Base-by-base conservation (phyloP, 139 green algal species). In the Tetradesmus obliquus region DNA sequence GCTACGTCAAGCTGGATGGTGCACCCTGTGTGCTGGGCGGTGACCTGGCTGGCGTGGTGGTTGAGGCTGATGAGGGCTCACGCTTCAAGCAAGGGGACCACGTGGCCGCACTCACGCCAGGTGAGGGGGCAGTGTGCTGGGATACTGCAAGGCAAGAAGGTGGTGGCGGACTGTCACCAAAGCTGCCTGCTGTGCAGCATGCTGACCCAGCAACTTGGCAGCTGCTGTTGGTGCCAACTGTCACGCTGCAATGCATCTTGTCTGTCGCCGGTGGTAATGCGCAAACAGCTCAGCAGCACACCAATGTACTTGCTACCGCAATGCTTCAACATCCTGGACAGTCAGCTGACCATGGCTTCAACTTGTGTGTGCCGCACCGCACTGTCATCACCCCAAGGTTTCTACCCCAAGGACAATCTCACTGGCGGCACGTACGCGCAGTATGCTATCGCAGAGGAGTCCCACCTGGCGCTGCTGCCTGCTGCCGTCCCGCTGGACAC, bases 41-140 rank as follows among this genome's bases (percentile, higher is more conserved):
- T 55, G 88, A 91, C 58, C 54, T 91, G 51, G 88, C 88, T 60
- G 88, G 88, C 9, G 72, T 87, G n/a, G 88, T 91, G 19, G 88
- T 55, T 13, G 88, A 79, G 80, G 88, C 88, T 55, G 88, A 91
- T 69, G 76, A 85, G 45, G 72, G 88, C 15, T 87, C 79, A 66
- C 24, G 17, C 10, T 91, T 87, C 79, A 91, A 91, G 32, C 20
- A 85, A 15, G 88, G 88, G 19, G 88, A 91, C 57, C 74, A 53
- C 19, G 88, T 91, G 13, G 76, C 76, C 9, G 88, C 88, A 81
- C 79, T 91, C 55, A 91, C 88, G 22, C 51, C 60, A 54, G 88
- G 88, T 22, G 69, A 58, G 55, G 58, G n/a, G 55, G 15, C 66
- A 76, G 3, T 6, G 32, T 45, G 32, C 32, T 45, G 32, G 32